Evolutionary conservation across 2,329 filamentous ascomycete genomes (phyloP), one percentile per base, ranked within the genome.

Genomic region (Calonectria multiphialidica): DNA sequence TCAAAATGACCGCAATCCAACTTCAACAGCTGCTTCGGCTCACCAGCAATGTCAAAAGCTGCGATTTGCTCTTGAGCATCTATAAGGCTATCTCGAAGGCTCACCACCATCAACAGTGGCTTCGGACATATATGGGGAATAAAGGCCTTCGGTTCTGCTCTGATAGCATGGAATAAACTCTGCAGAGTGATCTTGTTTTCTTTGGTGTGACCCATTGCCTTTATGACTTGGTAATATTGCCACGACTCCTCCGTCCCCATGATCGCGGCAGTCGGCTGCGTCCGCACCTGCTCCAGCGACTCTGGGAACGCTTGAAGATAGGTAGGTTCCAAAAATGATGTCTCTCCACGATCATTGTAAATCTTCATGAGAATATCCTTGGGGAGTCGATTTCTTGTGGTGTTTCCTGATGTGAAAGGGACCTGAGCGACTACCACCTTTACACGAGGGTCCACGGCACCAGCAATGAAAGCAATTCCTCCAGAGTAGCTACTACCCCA

Each of bases 61-160:
- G 30, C 30, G 6, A 72, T 42, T 2, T 67, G 65, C 12, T 45
- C 7, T 3, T 57, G 37, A 6, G 50, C 21, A 6, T 59, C 23
- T 23, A 30, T 59, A n/a, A 33, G 15, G 2, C n/a, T 30, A 28
- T 67, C 50, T 15, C 25, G 23, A n/a, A 47, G 37, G 16, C 50
- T 18, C 21, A 49, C 40, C 16, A 57, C 30, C 50, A 67, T 67
- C 40, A 67, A 47, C 42, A 59, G 13, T 4, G 65, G 50, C 37
- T 50, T 67, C 3, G 65, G 50, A n/a, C 49, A 67, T n/a, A 67
- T 47, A 9, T 50, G 65, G 15, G 42, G 21, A 23, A 67, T 59
- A 25, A 57, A 67, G 6, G 65, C 65, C 23, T 9, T 13, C n/a
- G 65, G 65, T 18, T 67, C 65, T 18, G 55, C 33, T 3, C 40